Evolutionary conservation across 345 rosid species (phyloP).

Genomic region (Eucalyptus urophylla): DNA sequence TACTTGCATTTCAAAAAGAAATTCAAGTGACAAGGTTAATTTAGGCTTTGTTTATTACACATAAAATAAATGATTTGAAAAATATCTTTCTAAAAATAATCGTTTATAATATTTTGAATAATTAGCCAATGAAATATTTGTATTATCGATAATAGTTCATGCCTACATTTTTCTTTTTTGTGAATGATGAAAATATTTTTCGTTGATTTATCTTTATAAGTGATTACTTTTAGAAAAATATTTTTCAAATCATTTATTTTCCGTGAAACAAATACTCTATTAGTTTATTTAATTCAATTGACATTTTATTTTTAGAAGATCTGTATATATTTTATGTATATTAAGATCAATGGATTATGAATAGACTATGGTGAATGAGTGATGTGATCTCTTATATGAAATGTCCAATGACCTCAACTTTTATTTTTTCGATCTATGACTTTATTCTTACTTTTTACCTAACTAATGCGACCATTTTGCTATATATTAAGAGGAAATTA

Average conservation of each 20-base stretch:
- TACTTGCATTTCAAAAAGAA: background rate
- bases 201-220: accelerated
- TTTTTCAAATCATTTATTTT: too few species aligned
- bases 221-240: too few species aligned
- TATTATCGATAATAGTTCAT: too few species aligned
- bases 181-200: too few species aligned
- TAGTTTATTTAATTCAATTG: background rate
- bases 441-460: background rate
- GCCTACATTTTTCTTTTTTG: background rate
- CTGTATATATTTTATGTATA: background rate
- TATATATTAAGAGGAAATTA: background rate
- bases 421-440: background rate
- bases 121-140: too few species aligned
- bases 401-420: background rate
- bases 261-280: too few species aligned
- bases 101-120: too few species aligned
- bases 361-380: background rate
- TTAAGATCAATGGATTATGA: background rate
- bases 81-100: too few species aligned
- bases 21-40: background rate
- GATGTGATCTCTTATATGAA: background rate
- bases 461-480: background rate
- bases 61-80: too few species aligned
- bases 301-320: background rate
- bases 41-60: background rate